A percentile compares a stretch with the other conserved stretches of the same genome.
phyloP scores from a whole-genome alignment of 2,329 filamentous ascomycete genomes.

The Thielaviopsis musarum region DNA sequence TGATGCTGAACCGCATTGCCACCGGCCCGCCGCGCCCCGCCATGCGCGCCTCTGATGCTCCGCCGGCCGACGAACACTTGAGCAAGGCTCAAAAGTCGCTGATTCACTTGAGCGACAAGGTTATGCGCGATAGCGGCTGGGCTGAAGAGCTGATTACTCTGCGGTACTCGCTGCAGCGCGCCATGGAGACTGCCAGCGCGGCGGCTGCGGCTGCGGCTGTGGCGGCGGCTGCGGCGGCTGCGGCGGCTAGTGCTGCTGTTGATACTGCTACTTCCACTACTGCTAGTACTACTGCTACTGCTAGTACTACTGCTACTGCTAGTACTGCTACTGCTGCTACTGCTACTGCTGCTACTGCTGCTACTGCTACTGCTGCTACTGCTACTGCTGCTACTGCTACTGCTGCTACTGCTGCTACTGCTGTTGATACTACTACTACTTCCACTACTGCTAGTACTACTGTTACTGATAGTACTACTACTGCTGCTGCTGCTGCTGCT shows the following conservation, averaged over 20 bases:
- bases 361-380: too few species aligned
- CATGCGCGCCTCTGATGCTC: background rate
- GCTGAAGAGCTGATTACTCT: constrained; percentile 1
- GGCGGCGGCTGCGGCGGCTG: too few species aligned
- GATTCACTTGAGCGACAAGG: constrained; percentile 5
- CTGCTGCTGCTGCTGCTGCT: too few species aligned
- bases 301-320: too few species aligned
- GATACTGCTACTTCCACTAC: background rate
- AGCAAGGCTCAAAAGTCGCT: constrained; percentile 8
- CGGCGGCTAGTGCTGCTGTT: background rate
- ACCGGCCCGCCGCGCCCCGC: background rate
- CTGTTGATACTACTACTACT: background rate
- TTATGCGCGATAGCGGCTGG: constrained; percentile 7
- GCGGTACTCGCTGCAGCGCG: background rate
- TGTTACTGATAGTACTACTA: too few species aligned
- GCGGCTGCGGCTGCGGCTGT: background rate
- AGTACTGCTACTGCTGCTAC: too few species aligned
- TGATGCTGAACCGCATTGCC: background rate
- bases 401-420: too few species aligned
- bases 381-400: background rate
- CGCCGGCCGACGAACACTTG: constrained; percentile 8
- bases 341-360: too few species aligned
- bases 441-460: background rate
- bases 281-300: background rate
- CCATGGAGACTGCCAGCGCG: background rate